Percentiles rank a stretch among this genome's conserved stretches.
Conservation (phyloP, 257 asterid genomes). For the Anisodus acutangulus region DNA sequence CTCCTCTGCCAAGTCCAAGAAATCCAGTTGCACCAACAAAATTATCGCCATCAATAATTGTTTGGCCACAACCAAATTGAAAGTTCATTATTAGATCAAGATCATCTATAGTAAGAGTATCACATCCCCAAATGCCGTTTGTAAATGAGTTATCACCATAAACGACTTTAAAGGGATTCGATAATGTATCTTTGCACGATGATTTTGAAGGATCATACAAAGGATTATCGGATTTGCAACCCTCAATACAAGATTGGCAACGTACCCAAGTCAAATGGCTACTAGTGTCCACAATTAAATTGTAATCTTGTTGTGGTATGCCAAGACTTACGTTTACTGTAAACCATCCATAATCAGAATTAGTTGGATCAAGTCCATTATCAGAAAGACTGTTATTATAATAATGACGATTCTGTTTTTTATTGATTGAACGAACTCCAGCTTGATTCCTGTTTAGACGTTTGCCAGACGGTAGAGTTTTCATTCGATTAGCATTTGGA, state of each 20-base stretch:
- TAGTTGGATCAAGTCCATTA: background rate
- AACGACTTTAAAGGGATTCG: rapidly evolving
- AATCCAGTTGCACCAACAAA: background rate
- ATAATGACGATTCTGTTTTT: background rate
- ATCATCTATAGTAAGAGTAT: background rate
- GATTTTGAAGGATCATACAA: slow-evolving; percentile 3
- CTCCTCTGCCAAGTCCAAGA: slow-evolving; percentile 33
- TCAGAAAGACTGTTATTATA: background rate
- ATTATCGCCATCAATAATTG: background rate
- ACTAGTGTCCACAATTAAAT: too few relatives aligned
- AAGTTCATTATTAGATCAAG: background rate
- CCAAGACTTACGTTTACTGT: background rate
- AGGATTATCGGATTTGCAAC: background rate
- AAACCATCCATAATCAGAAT: background rate
- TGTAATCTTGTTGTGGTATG: too few relatives aligned
- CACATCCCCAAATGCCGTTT: background rate
- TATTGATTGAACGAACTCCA: slow-evolving; percentile 11
- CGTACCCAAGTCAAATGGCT: background rate
- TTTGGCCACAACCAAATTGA: background rate
- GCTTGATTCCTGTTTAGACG: background rate
- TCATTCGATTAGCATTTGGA: background rate
- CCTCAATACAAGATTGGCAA: background rate
- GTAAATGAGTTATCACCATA: background rate
- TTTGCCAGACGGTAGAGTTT: background rate
- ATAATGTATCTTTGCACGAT: background rate